These are phyloP conservation scores for Lipomyces oligophaga DNA, from an alignment of 805 yeast genomes.

Conservation along the genomic window DNA sequence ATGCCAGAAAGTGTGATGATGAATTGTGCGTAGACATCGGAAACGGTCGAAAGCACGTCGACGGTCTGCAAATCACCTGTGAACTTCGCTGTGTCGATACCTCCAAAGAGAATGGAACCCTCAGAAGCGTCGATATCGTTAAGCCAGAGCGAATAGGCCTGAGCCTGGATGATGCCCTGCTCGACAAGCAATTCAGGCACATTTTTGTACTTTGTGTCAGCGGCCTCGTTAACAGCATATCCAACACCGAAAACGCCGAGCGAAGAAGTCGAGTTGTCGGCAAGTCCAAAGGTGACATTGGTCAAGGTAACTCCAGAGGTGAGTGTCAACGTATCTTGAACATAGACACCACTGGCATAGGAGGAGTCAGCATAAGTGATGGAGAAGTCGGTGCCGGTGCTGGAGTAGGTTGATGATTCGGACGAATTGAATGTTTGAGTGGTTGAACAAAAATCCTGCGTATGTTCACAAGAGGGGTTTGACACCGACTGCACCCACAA, in stretches of 20 bases:
- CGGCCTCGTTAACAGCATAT: conserved; percentile 37
- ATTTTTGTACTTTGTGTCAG: conserved; percentile 33
- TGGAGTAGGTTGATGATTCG: conserved; percentile 25
- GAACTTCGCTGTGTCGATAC: conserved; percentile 44
- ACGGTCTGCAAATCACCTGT: conserved; percentile 39
- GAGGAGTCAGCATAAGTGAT: conserved; percentile 47
- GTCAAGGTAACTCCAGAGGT: conserved; percentile 48
- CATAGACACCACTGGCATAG: conserved; percentile 55
- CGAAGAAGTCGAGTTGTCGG: conserved; percentile 56
- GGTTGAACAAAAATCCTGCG: conserved; percentile 25
- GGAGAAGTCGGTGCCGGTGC: conserved; percentile 33
- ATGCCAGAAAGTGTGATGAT: conserved; percentile 17
- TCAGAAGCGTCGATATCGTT: conserved; percentile 35
- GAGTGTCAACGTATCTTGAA: conserved; percentile 55
- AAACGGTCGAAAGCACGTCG: conserved; percentile 32
- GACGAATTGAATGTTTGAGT: conserved; percentile 34
- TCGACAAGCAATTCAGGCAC: conserved; percentile 38
- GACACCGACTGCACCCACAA: conserved; percentile 54
- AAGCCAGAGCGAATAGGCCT: conserved; percentile 48
- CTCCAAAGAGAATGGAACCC: conserved; percentile 46
- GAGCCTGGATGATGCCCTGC: conserved; percentile 43
- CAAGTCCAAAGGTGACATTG: conserved; percentile 68
- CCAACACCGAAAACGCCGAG: conserved; percentile 50
- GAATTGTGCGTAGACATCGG: conserved; percentile 6
- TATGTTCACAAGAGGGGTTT: conserved; percentile 44